Base-by-base conservation (phyloP, 1,284 basidiomycete genomes). In the Coniferiporia weirii region DNA sequence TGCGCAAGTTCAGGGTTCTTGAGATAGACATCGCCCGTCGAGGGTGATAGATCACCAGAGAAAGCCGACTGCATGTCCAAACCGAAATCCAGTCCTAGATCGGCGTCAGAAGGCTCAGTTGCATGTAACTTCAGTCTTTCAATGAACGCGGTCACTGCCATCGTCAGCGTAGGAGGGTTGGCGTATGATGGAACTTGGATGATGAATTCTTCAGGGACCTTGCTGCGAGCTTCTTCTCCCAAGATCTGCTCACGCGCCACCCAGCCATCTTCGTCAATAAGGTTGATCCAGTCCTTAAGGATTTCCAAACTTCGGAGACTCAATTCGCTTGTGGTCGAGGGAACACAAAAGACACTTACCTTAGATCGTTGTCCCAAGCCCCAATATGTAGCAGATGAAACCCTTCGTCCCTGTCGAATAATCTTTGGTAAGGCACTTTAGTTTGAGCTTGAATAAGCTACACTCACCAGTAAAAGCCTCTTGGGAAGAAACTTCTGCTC, bases 261-360 rank as follows among this genome's bases (percentile, higher is more conserved):
- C 95, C 95, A 98, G 2, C 95, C 95, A 66, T 97, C 84, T 34
- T 91, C 87, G 68, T 98, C 93, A 60, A 97, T 93, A 46, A 97
- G 79, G 61, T 85, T 76, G 61, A 97, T 85, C 95, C 95, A 98
- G 65, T 87, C 84, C 66, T 86, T 87, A 47, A 98, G 74, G 60
- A 98, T 96, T 68, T 94, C 89, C 27, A 97, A 79, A 66, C 91
- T 90, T 62, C 43, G 45, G 47, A 57, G 17, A 36, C 2, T 10
- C 22, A 27, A 19, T 13, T 54, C 19, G 32, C 9, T 45, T 8
- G 50, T 45, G 15, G 49, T 43, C 27, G 27, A 22, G 12, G 27
- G 36, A 27, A 44, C n/a, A 35, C 48, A 45, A 38, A 10, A 27
- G 15, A 45, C 12, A 64, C 68, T 56, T 62, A 87, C 89, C 88